A percentile compares a stretch with the other conserved stretches of the same genome.
phyloP scores from a whole-genome alignment of 2,329 filamentous ascomycete genomes.

The Biscogniauxia mediterranea region DNA sequence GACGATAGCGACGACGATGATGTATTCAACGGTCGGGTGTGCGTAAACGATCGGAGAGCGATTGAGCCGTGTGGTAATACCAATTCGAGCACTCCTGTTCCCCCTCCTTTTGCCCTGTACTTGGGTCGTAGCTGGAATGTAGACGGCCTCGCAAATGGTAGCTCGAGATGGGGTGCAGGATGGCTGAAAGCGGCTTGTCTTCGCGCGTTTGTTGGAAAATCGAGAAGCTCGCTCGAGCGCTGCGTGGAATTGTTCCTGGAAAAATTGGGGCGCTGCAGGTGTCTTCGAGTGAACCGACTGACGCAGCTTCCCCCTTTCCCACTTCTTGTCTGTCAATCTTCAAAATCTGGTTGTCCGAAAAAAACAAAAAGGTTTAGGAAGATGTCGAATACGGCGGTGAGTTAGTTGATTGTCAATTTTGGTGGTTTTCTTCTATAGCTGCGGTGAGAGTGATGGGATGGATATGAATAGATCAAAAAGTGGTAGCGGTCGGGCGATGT shows the following conservation, averaged over 20 bases:
- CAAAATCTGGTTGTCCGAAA: neutral
- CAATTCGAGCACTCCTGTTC: neutral
- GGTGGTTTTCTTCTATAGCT: neutral
- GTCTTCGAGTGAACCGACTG: neutral
- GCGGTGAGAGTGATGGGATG: neutral
- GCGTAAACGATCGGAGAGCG: neutral
- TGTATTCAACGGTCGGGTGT: neutral
- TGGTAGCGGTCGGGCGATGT: neutral
- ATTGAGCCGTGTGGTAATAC: neutral
- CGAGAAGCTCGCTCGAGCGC: neutral
- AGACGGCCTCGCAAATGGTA: neutral
- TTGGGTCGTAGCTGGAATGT: neutral
- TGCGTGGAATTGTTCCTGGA: neutral
- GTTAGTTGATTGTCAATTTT: neutral
- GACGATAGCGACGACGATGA: too few species aligned
- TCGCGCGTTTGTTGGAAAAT: neutral
- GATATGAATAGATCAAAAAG: neutral
- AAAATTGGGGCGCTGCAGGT: neutral
- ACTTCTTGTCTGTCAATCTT: neutral
- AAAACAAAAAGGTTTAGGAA: neutral
- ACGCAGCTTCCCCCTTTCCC: neutral
- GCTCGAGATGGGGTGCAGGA: neutral
- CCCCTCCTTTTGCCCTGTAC: neutral
- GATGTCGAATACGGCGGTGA: neutral
- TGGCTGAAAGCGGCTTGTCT: neutral